Evolutionary conservation across 2,329 filamentous ascomycete genomes (phyloP), one percentile per base, ranked within the genome.

Genomic region (Ambrosiella beaveri): DNA sequence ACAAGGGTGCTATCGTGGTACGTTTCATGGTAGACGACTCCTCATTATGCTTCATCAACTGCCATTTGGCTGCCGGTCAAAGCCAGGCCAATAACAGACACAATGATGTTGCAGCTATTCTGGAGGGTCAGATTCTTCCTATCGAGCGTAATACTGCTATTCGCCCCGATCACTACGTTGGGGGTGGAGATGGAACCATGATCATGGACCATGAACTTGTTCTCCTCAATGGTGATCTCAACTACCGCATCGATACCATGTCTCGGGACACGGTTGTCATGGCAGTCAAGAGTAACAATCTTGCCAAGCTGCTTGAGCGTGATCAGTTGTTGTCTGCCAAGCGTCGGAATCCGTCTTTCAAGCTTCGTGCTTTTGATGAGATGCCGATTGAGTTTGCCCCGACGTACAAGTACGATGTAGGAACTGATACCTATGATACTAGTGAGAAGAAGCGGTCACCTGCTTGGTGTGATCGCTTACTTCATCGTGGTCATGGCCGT

Each of bases 341-440:
- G 59, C 86, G 89, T 56, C 87, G 88, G 64, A 96, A 96, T 65
- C 89, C 91, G 0, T 86, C 83, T 0, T 96, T 97, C 72, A 81
- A 87, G 36, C 77, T 98, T 4, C 83, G 90, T 17, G 85, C 88
- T 0, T 97, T 98, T 68, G 82, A 85, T n/a, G 93, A 98, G 70
- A 76, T 85, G 58, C 86, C 86, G 0, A 96, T 98, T 65, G 85
- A 82, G 0, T 98, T 98, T 68, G 84, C 88, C 7, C 93, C 93
- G 0, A 98, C 93, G 0, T 98, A 98, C 75, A 98, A 98, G 69
- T 98, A 98, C 68, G 93, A 98, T 64, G 88, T 97, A 0, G 90
- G 90, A 13, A 94, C 88, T 0, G 91, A 97, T 66, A 85, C 81
- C 6, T 98, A 97, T 69, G 93, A 98, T 68, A 85, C 86, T 0